Evolutionary conservation across 129 eudicot genomes (phyloP), one percentile per base, ranked within the genome.

Genomic region (Apium graveolens): DNA sequence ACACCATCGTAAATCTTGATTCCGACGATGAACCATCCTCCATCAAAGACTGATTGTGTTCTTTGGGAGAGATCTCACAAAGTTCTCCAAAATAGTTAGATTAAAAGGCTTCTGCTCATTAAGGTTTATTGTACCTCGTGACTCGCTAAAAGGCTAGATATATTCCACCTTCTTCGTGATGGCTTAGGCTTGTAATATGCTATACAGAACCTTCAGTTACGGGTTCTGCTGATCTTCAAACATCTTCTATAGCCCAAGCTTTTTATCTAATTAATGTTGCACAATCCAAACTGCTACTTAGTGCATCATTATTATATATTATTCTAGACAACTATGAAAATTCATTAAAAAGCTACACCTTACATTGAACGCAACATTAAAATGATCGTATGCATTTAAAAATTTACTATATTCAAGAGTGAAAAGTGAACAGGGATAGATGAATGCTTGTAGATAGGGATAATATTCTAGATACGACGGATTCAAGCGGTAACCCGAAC

Each of bases 71-170:
- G 5, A 84, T 88, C 76, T 81, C 86, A 38, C 79, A 83, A n/a
- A 88, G 85, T 76, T 78, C 65, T 2, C 98, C 97, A 11, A 85
- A 85, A 11, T 86, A 72, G 81, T 91, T 91, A 0, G 81, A 75
- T 0, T 79, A 0, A 82, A n/a, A 0, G 92, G 92, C 2, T 76
- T 78, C 63, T 90, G 81, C 66, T 83, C 42, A 39, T 79, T 82
- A 79, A 94, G 38, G 60, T 90, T 90, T 68, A 78, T 68, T 0
- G 92, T 72, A 14, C 88, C 92, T 65, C 86, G 87, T 3, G 84
- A 60, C 53, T 85, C 86, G 39, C 88, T 82, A 73, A 91, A 91
- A 5, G 98, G 98, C 97, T 97, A 93, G 44, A 35, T n/a, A n/a
- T n/a, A n/a, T 21, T 13, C 88, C 81, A 39, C 85, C 81, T 69